Conservation (phyloP, 768 basidiomycete genomes). For the Lactarius hatsudake region DNA sequence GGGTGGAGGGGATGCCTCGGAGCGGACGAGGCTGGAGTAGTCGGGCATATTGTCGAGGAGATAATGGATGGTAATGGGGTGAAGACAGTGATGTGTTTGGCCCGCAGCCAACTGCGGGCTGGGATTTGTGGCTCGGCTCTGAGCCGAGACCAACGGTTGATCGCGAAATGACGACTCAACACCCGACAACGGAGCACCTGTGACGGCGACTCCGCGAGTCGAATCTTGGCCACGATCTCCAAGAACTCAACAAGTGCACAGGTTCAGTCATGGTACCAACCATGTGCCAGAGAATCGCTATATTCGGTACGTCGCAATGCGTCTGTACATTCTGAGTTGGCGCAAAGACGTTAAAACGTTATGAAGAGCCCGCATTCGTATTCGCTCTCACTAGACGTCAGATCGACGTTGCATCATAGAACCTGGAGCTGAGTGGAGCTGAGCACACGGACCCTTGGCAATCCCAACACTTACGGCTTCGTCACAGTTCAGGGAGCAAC, state of each 20-base stretch:
- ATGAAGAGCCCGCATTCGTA: not conserved
- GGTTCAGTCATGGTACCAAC: not conserved
- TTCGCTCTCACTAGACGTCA: not conserved
- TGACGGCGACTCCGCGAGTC: not conserved
- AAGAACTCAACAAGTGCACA: not conserved
- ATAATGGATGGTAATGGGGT: not conserved
- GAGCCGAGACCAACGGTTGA: not conserved
- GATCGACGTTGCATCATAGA: not conserved
- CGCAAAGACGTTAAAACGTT: not conserved
- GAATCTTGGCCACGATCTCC: not conserved
- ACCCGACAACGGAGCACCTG: not conserved
- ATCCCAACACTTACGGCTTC: not conserved
- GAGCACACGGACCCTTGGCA: not conserved
- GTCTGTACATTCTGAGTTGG: not conserved
- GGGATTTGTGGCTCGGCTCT: not conserved
- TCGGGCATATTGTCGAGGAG: not conserved
- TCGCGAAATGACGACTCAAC: not conserved
- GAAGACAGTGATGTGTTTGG: not conserved
- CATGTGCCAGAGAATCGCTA: not conserved
- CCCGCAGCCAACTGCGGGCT: not conserved
- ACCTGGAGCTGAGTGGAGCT: not conserved
- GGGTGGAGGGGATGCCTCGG: constrained; percentile 1
- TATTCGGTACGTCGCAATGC: not conserved
- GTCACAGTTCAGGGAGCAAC: not conserved
- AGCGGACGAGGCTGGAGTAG: constrained; percentile 4